Evolutionary conservation across 495 filamentous ascomycete genomes (phyloP).

Genomic region (Thermochaetoides thermophila): DNA sequence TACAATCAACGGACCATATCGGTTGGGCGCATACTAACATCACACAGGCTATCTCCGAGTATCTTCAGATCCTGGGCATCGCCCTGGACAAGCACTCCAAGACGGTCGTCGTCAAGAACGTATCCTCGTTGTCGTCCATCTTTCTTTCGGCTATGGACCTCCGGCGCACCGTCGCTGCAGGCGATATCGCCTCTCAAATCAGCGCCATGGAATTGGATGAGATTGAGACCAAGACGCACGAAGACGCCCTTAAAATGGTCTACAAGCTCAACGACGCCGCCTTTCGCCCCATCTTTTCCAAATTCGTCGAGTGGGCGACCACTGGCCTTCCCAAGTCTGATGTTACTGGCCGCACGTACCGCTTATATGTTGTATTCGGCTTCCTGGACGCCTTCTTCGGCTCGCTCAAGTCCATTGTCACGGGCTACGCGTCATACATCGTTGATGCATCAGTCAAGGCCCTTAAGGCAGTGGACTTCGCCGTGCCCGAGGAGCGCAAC

Average conservation of each 20-base stretch:
- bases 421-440: conserved; percentile 75
- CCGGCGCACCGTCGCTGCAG: conserved; percentile 33
- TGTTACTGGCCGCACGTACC: conserved; percentile 32
- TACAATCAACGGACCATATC: background rate
- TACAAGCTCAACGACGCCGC: conserved; percentile 93
- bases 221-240: conserved; percentile 50
- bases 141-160: conserved; percentile 62
- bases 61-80: conserved; percentile 47
- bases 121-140: conserved; percentile 47
- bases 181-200: conserved; percentile 9
- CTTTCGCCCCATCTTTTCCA: conserved; percentile 84
- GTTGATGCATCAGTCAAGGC: conserved; percentile 54
- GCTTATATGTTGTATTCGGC: conserved; percentile 55
- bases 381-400: conserved; percentile 69
- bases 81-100: conserved; percentile 67
- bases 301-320: conserved; percentile 64
- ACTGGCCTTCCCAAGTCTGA: conserved; percentile 45
- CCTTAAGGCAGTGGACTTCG: conserved; percentile 36
- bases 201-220: conserved; percentile 13
- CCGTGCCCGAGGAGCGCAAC: conserved; percentile 35
- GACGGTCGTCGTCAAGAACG: conserved; percentile 53
- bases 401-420: conserved; percentile 83
- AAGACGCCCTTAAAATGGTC: conserved; percentile 69
- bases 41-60: conserved; percentile 46
- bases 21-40: conserved; percentile 4